These are phyloP conservation scores for Kazachstania taianensis DNA, from an alignment of 805 yeast species.

Conservation along the genomic window DNA sequence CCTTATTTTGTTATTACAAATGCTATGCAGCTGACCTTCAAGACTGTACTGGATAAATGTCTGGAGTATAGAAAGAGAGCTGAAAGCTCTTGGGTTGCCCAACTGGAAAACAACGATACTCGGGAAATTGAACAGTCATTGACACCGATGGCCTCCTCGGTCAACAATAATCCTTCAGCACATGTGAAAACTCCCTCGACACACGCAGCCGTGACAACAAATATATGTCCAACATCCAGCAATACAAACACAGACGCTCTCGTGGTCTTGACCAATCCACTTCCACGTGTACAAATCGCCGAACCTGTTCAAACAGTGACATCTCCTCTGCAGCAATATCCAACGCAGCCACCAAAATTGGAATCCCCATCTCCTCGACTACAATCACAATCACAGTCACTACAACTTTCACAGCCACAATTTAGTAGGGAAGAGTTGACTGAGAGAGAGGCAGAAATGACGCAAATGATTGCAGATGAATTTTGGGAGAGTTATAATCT, in stretches of 20 bases:
- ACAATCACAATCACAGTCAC: background rate
- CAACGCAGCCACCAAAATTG: background rate
- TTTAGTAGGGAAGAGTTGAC: background rate
- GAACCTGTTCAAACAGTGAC: too few relatives aligned
- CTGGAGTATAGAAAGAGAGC: slow-evolving; percentile 12
- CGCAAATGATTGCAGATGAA: slow-evolving; percentile 12
- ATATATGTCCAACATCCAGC: background rate
- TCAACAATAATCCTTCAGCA: background rate
- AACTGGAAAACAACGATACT: background rate
- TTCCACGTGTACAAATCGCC: background rate
- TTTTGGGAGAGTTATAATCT: slow-evolving; percentile 16
- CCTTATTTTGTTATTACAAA: slow-evolving; percentile 4
- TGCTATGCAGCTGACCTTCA: slow-evolving; percentile 8
- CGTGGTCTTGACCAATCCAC: too few relatives aligned
- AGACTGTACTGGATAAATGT: slow-evolving; percentile 11
- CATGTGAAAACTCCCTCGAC: background rate
- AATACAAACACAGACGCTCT: background rate
- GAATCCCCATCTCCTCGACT: too few relatives aligned
- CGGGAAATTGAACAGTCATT: background rate
- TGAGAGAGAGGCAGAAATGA: slow-evolving; percentile 7
- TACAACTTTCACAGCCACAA: background rate
- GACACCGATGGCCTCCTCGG: background rate
- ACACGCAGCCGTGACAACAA: background rate
- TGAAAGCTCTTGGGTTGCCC: slow-evolving; percentile 10
- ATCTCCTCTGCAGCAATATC: background rate